These are phyloP conservation scores for Teratosphaeria viscida DNA, from an alignment of 2,329 filamentous ascomycete genomes.

Conservation along the genomic window DNA sequence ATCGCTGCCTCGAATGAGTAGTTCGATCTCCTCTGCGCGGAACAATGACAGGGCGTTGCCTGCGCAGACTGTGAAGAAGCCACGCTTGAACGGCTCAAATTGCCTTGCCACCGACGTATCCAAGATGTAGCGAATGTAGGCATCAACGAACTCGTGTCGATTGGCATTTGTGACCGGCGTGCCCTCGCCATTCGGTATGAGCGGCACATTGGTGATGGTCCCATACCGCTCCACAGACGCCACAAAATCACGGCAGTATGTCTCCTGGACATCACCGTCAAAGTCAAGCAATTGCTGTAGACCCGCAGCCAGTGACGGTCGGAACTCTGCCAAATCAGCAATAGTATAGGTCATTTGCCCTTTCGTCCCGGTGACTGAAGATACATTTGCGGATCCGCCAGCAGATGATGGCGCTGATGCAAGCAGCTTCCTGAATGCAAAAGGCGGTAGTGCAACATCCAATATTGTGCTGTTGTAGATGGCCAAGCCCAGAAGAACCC, in stretches of 20 bases:
- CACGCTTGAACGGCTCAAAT: slow-evolving; percentile 87
- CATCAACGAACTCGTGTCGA: slow-evolving; percentile 72
- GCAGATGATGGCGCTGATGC: slow-evolving; percentile 59
- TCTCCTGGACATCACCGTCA: slow-evolving; percentile 70
- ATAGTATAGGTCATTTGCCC: slow-evolving; percentile 59
- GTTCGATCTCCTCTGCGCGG: slow-evolving; percentile 81
- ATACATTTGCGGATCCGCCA: slow-evolving; percentile 41
- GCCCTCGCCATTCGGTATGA: slow-evolving; percentile 63
- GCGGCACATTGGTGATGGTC: slow-evolving; percentile 52
- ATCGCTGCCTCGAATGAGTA: slow-evolving; percentile 75
- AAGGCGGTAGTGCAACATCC: slow-evolving; percentile 77
- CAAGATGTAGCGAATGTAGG: slow-evolving; percentile 71
- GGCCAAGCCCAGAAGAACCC: slow-evolving; percentile 75
- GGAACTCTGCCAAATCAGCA: slow-evolving; percentile 73
- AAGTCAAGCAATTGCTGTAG: slow-evolving; percentile 69
- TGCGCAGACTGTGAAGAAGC: slow-evolving; percentile 85
- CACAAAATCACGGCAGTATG: slow-evolving; percentile 74
- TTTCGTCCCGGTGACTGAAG: slow-evolving; percentile 24
- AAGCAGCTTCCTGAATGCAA: slow-evolving; percentile 79
- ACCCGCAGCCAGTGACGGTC: slow-evolving; percentile 64
- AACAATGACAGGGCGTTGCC: slow-evolving; percentile 83
- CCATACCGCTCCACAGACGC: slow-evolving; percentile 70
- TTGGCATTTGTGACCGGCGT: slow-evolving; percentile 75
- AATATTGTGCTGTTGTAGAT: slow-evolving; percentile 94
- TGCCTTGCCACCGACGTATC: slow-evolving; percentile 69